These are phyloP conservation scores for Solanum acaule DNA, from an alignment of 257 asterid genomes.

Conservation along the genomic window DNA sequence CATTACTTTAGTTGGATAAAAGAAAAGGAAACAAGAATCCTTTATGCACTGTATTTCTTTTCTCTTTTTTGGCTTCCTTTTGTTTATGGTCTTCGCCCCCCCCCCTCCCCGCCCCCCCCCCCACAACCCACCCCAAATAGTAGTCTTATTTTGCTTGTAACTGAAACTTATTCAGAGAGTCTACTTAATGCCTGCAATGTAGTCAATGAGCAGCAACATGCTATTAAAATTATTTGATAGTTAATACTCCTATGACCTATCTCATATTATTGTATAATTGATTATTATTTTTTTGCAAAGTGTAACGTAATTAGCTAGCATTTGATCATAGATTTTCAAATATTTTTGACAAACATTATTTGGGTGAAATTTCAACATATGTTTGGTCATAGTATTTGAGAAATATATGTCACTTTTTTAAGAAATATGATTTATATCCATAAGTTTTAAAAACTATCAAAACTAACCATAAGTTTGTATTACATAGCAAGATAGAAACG, in stretches of 20 bases:
- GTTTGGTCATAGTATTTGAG: no score
- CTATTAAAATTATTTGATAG: neutral
- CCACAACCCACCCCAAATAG: neutral
- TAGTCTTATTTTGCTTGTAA: neutral
- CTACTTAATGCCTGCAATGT: neutral
- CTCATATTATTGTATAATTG: neutral
- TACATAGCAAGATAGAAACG: neutral
- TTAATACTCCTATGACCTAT: neutral
- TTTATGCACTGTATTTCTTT: neutral
- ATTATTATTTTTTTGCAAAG: no score
- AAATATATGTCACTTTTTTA: no score
- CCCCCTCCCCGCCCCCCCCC: no score
- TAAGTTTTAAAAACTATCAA: no score
- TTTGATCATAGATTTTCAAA: no score
- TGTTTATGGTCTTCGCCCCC: neutral
- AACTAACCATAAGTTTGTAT: no score
- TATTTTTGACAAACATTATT: no score
- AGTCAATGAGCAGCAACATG: neutral
- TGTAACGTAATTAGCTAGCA: neutral
- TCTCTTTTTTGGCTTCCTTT: neutral
- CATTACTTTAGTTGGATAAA: neutral
- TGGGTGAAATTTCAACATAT: neutral
- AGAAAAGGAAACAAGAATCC: neutral
- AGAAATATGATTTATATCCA: no score
- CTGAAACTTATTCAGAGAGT: neutral